These are phyloP conservation scores for Fusarium luffae DNA, from an alignment of 2,329 filamentous ascomycete species.

Conservation along the genomic window DNA sequence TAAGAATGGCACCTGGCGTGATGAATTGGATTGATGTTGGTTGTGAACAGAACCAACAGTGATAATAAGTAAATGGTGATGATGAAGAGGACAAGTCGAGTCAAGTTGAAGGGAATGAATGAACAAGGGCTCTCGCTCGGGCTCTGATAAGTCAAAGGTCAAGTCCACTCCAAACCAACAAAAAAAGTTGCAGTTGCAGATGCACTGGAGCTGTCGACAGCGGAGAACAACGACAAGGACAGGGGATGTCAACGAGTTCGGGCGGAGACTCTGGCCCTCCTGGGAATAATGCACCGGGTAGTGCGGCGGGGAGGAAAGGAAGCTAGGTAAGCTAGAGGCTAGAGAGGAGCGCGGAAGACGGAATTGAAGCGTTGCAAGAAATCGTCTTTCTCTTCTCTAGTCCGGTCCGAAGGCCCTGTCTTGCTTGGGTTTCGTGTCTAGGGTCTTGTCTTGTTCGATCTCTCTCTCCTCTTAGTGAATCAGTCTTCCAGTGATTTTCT, in stretches of 20 bases:
- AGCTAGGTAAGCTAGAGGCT: slow-evolving; percentile 23
- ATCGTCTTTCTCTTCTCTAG: slow-evolving; percentile 1
- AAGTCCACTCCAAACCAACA: slow-evolving; percentile 13
- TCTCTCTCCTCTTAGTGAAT: neutral
- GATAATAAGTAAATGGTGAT: neutral
- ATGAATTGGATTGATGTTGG: slow-evolving; percentile 5
- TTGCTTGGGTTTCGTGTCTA: slow-evolving; percentile 1
- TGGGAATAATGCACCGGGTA: slow-evolving; percentile 25
- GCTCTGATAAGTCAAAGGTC: slow-evolving; percentile 3
- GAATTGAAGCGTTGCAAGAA: slow-evolving; percentile 34
- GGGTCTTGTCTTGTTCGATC: slow-evolving; percentile 30
- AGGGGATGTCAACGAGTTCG: slow-evolving; percentile 1
- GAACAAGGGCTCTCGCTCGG: neutral
- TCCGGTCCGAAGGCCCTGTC: slow-evolving; percentile 22
- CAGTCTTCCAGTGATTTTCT: slow-evolving; percentile 14
- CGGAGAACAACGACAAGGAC: neutral
- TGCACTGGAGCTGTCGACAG: slow-evolving; percentile 10
- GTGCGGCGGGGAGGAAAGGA: slow-evolving; percentile 21
- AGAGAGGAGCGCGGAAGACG: slow-evolving; percentile 33
- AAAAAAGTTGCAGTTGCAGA: neutral
- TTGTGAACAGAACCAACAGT: slow-evolving; percentile 19
- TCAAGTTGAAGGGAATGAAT: neutral
- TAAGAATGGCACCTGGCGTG: slow-evolving; percentile 28
- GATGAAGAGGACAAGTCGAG: neutral
- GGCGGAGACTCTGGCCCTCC: slow-evolving; percentile 19